Evolutionary conservation across 2,329 filamentous ascomycete genomes (phyloP).

Genomic region (Exophiala spinifera): DNA sequence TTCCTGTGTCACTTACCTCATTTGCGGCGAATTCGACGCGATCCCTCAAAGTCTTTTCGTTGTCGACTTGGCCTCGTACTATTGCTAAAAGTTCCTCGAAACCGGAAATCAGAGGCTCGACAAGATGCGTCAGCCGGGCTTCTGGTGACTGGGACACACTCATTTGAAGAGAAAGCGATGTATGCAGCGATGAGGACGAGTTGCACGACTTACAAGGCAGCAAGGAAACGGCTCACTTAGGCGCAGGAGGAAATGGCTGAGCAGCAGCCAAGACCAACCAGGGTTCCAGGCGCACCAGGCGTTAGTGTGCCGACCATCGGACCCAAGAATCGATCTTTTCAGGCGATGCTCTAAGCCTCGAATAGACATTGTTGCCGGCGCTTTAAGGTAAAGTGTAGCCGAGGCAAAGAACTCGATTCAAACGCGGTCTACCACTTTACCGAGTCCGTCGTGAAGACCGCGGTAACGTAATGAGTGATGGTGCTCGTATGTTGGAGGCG

Average conservation of each 20-base stretch:
- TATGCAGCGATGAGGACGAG: neutral
- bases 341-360: neutral
- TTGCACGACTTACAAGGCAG: neutral
- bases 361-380: no score
- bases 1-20: conserved; percentile 16
- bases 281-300: no score
- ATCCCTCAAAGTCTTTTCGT: conserved; percentile 16
- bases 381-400: neutral
- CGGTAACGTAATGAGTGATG: no score
- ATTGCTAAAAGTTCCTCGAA: conserved; percentile 16
- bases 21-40: conserved; percentile 22
- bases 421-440: no score
- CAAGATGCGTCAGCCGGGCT: conserved; percentile 6
- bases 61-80: conserved; percentile 9
- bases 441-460: no score
- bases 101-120: conserved; percentile 14
- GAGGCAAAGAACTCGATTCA: neutral
- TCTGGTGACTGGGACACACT: conserved; percentile 6
- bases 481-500: no score
- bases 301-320: neutral
- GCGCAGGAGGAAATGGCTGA: neutral
- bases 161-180: conserved; percentile 8
- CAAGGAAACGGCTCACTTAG: neutral
- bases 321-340: neutral
- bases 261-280: neutral